A percentile compares a stretch with the other conserved stretches of the same genome.
Evolutionary conservation across 345 rosid species (phyloP).

Genomic region (Hibiscus mutabilis): DNA sequence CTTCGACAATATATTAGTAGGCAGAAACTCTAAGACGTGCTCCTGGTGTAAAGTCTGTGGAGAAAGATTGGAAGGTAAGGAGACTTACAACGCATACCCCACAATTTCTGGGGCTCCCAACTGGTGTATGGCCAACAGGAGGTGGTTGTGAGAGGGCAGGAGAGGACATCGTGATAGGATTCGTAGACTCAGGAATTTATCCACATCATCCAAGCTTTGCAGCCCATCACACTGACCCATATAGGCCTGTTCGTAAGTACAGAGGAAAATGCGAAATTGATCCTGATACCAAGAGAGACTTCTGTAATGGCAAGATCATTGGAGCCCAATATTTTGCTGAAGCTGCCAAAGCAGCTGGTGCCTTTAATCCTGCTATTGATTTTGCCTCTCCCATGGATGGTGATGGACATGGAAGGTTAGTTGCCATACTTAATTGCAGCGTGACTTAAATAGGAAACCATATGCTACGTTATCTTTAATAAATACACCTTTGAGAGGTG

Average conservation of each 20-base stretch:
- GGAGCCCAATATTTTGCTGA: slow-evolving; percentile 98
- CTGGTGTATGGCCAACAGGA: slow-evolving; percentile 98
- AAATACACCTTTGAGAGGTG: not conserved
- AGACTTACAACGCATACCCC: slow-evolving; percentile 96
- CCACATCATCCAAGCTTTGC: slow-evolving; percentile 94
- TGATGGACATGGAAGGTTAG: slow-evolving; percentile 98
- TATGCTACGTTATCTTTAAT: slow-evolving; percentile 1
- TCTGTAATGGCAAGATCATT: slow-evolving; percentile 91
- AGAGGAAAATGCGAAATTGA: slow-evolving; percentile 93
- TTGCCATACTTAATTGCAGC: not conserved
- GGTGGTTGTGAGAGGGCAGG: slow-evolving; percentile 96
- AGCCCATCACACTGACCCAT: slow-evolving; percentile 50
- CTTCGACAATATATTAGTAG: slow-evolving; percentile 60
- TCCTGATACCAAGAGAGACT: slow-evolving; percentile 52
- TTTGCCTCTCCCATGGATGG: slow-evolving; percentile 97
- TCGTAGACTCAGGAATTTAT: slow-evolving; percentile 90
- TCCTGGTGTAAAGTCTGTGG: slow-evolving; percentile 79
- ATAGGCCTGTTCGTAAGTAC: slow-evolving; percentile 78
- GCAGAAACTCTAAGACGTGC: slow-evolving; percentile 72
- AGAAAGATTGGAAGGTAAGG: slow-evolving; percentile 94
- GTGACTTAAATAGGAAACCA: not conserved
- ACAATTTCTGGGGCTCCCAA: slow-evolving; percentile 91
- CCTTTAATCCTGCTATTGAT: slow-evolving; percentile 78
- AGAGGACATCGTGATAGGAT: slow-evolving; percentile 89
- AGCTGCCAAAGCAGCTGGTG: slow-evolving; percentile 92